Evolutionary conservation across 169 alveolate species (phyloP).

Genomic region (Eimeria maxima): DNA sequence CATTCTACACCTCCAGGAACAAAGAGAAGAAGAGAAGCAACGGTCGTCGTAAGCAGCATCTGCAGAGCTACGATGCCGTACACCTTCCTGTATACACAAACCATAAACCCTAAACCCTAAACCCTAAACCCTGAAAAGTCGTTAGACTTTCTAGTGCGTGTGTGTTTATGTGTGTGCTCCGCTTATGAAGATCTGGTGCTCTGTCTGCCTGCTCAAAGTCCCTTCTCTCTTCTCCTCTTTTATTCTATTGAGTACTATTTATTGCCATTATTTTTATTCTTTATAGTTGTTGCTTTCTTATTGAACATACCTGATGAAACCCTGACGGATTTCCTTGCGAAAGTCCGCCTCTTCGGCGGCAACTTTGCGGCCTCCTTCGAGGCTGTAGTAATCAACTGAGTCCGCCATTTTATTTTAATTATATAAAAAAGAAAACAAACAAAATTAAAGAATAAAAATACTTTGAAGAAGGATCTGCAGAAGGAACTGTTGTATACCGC

Average conservation of each 20-base stretch:
- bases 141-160: too few species aligned
- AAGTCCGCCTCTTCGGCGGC: constrained; percentile 63
- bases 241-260: not conserved
- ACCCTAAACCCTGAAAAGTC: not conserved
- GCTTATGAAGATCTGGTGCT: too few species aligned
- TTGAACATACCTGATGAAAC: constrained; percentile 67
- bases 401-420: constrained; percentile 1
- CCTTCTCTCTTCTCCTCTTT: not conserved
- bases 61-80: constrained; percentile 70
- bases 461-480: not conserved
- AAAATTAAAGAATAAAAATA: not conserved
- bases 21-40: constrained; percentile 59
- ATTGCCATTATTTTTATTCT: not conserved
- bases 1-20: constrained; percentile 31
- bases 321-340: constrained; percentile 78
- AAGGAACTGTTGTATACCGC: not conserved
- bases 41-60: constrained; percentile 63
- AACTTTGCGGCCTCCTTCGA: constrained; percentile 56
- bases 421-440: not conserved
- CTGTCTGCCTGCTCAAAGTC: not conserved
- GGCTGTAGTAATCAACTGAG: constrained; percentile 50
- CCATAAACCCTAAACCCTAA: not conserved
- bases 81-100: constrained; percentile 68
- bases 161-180: not conserved
- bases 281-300: not conserved